Evolutionary conservation across 805 yeast genomes (phyloP), one percentile per base, ranked within the genome.

Genomic region (Candida nanaspora): DNA sequence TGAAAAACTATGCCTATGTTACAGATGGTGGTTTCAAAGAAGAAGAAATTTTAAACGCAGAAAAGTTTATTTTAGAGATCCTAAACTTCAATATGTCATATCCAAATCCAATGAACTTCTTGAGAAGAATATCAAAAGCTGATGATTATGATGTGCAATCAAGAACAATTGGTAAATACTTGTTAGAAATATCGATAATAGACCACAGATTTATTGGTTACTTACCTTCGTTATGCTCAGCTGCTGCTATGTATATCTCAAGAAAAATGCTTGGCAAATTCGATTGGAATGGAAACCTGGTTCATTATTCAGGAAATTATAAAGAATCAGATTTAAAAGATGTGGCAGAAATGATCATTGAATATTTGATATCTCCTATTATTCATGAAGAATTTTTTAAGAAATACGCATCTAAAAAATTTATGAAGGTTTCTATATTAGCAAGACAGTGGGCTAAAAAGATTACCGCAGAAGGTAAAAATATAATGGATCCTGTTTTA

Each of bases 231-330:
- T 67, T 80, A 44, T 72, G 88, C 46, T 77, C 94, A n/a, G 94
- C 95, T 2, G 80, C 88, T 43, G 83, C 96, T 22, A 85, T 87
- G 94, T 84, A 75, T 60, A 70, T 86, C 38, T 79, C 95, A 6
- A 72, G 95, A 52, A 71, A 72, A 50, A 82, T 87, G 62, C 63
- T 86, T 49, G 82, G 82, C 18, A 79, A 63, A 50, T 50, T 40
- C 44, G 80, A 79, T 27, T 89, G 97, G 97, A 80, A 80, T 56
- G 83, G 84, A 8, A 89, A 88, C 62, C 68, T 91, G 49, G 79
- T 86, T 37, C 96, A 87, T 57, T 93, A 91, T 61, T 80, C 93
- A 19, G 97, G 97, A 27, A 97, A 95, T 10, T 86, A 85, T 61
- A 74, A 80, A 19, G 85, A 81, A 47, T 73, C 69, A 33, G 88